Evolutionary conservation across 306 rosid species (phyloP).

Genomic region (Alnus glutinosa): DNA sequence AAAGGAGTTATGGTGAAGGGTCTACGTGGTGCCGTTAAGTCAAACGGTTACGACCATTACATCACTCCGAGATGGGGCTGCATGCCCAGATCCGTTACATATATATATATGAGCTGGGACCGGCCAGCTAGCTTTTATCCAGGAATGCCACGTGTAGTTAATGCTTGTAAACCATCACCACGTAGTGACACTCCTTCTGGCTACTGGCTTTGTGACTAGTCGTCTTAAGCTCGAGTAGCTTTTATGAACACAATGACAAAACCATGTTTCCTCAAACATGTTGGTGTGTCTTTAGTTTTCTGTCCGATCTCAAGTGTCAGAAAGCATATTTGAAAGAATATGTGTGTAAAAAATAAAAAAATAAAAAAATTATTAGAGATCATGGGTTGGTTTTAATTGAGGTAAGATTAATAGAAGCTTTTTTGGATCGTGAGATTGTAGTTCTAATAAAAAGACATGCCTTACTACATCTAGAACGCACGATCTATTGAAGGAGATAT

Average conservation of each 20-base stretch:
- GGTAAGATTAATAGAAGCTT: too few relatives aligned
- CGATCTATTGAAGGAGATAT: neutral
- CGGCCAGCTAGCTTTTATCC: neutral
- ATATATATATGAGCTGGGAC: constrained; percentile 30
- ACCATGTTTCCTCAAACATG: neutral
- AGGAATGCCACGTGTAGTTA: constrained; percentile 39
- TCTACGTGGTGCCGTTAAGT: constrained; percentile 43
- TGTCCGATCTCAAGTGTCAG: neutral
- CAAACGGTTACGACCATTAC: constrained; percentile 77
- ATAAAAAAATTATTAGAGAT: too few relatives aligned
- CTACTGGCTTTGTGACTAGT: neutral
- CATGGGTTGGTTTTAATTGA: too few relatives aligned
- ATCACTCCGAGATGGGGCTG: constrained; percentile 49
- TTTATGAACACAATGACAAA: neutral
- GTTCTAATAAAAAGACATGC: too few relatives aligned
- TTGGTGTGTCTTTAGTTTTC: neutral
- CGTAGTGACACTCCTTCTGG: constrained; percentile 11
- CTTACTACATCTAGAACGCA: too few relatives aligned
- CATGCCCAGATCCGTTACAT: constrained; percentile 25
- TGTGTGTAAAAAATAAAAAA: neutral
- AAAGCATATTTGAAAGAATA: neutral
- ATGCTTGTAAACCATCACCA: constrained; percentile 1
- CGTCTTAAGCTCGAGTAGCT: neutral
- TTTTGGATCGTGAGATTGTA: too few relatives aligned
- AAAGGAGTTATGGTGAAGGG: constrained; percentile 42